Conservation (phyloP, 345 rosid species). For the Salix koriyanagi region DNA sequence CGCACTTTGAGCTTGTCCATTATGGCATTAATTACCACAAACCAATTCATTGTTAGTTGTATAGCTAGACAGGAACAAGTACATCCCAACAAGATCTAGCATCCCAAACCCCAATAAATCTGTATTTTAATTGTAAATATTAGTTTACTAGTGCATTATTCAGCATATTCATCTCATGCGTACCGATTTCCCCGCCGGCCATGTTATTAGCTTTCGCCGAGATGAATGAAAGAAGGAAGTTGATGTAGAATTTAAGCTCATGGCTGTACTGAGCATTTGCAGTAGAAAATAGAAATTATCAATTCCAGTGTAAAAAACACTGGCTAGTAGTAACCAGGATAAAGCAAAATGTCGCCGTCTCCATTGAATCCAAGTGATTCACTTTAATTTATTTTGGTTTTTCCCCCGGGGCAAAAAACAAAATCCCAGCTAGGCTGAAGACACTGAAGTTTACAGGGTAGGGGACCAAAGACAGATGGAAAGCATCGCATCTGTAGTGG, state of each 20-base stretch:
- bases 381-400: background rate
- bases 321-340: conserved; percentile 5
- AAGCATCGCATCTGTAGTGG: conserved; percentile 34
- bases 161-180: conserved; percentile 13
- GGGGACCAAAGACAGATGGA: conserved; percentile 45
- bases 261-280: background rate
- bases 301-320: conserved; percentile 19
- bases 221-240: background rate
- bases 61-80: background rate
- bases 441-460: conserved; percentile 22
- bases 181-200: background rate
- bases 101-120: background rate
- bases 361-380: conserved; percentile 6
- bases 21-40: background rate
- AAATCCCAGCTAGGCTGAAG: conserved; percentile 36
- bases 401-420: background rate
- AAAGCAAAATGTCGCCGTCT: conserved; percentile 21
- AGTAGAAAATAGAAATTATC: background rate
- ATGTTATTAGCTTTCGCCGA: background rate
- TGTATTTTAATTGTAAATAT: background rate
- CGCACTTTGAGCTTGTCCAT: conserved; percentile 4
- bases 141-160: background rate
- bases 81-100: conserved; percentile 13
- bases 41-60: background rate
- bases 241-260: background rate